Base-by-base conservation (phyloP, 441 rosid species). In the Flueggea neowawraea region DNA sequence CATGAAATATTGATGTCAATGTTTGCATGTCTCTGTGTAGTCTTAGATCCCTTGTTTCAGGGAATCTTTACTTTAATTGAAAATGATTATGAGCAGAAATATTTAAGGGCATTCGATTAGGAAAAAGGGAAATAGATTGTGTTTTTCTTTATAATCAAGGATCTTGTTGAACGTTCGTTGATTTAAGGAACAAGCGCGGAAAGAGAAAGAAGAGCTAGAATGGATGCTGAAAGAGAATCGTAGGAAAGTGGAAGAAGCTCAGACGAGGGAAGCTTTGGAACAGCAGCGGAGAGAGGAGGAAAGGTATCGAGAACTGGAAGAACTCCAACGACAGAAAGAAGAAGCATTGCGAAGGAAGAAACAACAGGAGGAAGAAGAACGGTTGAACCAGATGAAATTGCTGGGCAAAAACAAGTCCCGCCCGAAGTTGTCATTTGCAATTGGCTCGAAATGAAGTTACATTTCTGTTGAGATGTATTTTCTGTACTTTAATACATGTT, bases 391-490 rank as follows among this genome's bases (percentile, higher is more conserved):
- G 84, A 84, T 91, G 87, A 91, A 88, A 72, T 75, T 91, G 63
- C 68, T 91, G 78, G 98, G 97, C 28, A 95, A 95, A 86, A 91
- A 95, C 84, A 95, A 91, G 64, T 77, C 95, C 45, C 78, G 97
- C 31, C 97, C 98, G 0, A 95, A 95, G 78, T 73, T 95, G 61
- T 90, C 98, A 4, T 91, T 95, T 51, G 98, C 93, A 1, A 57
- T 95, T 15, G 91, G 95, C 64, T 83, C 94, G 22, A 91, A 91
- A 77, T 91, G 83, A 93, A 58, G n/a, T 31, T 36, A 36, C 0
- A 8, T 8, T 36, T 36, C 41, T 36, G 41, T 36, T 0, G 41
- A 36, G 41, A 0, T 36, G 6, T 36, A 4, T 36, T 36, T 36
- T 36, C 4, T 36, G 41, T 36, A 36, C 9, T 36, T 5, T 4